A percentile compares a stretch with the other conserved stretches of the same genome.
These are phyloP conservation scores for Lactifluus volemus DNA, from an alignment of 768 basidiomycete species.

Conservation along the genomic window DNA sequence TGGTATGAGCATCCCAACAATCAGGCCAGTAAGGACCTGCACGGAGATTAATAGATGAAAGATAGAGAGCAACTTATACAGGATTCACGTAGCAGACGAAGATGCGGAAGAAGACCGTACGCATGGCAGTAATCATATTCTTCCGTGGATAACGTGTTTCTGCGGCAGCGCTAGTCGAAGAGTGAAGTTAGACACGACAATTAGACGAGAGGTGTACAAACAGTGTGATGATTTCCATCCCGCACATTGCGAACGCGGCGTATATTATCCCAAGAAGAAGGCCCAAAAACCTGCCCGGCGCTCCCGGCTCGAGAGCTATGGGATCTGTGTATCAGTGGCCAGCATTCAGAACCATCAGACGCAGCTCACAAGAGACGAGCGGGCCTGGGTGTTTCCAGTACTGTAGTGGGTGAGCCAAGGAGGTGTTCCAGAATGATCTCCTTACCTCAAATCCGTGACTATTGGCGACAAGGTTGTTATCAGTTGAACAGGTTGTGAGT, in stretches of 20 bases:
- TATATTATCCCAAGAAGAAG: slow-evolving; percentile 15
- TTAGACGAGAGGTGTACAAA: not conserved
- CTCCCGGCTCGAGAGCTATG: slow-evolving; percentile 17
- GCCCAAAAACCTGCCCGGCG: slow-evolving; percentile 16
- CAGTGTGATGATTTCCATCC: slow-evolving; percentile 19
- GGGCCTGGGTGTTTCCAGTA: slow-evolving; percentile 19
- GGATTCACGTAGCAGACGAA: slow-evolving; percentile 16
- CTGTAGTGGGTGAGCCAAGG: not conserved
- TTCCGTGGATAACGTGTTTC: slow-evolving; percentile 20
- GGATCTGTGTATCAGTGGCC: not conserved
- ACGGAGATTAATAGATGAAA: not conserved
- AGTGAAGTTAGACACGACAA: not conserved
- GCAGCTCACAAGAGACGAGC: slow-evolving; percentile 13
- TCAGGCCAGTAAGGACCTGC: slow-evolving; percentile 15
- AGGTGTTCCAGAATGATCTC: not conserved
- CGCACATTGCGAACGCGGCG: slow-evolving; percentile 19
- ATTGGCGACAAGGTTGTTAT: not conserved
- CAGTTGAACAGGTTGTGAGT: not conserved
- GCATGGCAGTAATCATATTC: slow-evolving; percentile 15
- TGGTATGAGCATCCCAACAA: slow-evolving; percentile 19
- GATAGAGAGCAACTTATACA: not conserved
- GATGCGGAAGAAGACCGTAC: slow-evolving; percentile 17
- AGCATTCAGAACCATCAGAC: not conserved
- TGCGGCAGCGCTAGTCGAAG: slow-evolving; percentile 15
- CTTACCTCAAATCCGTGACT: slow-evolving; percentile 18